phyloP scores from a whole-genome alignment of 2,329 filamentous ascomycete genomes.

The Penicillium sclerotiorum region DNA sequence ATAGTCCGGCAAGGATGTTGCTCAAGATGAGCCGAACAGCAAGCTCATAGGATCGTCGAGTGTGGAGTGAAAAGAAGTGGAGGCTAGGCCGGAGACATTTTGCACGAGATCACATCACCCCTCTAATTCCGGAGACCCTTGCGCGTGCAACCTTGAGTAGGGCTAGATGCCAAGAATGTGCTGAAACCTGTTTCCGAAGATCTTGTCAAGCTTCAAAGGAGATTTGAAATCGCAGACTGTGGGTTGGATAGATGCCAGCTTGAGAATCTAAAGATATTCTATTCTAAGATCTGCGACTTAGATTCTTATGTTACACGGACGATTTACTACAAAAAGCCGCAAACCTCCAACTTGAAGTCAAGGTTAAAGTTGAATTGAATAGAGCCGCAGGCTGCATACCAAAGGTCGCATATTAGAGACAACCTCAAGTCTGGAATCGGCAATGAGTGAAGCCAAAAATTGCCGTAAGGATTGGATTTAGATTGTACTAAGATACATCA shows the following conservation, averaged over 20 bases:
- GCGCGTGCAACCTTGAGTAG: not conserved
- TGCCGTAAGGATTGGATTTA: constrained; percentile 5
- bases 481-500: not conserved
- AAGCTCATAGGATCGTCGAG: not conserved
- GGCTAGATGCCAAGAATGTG: too few relatives aligned
- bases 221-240: too few relatives aligned
- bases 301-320: too few relatives aligned
- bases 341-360: too few relatives aligned
- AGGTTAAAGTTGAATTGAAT: not conserved
- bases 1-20: constrained; percentile 6
- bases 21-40: constrained; percentile 7
- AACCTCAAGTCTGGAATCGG: too few relatives aligned
- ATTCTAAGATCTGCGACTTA: too few relatives aligned
- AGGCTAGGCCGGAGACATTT: not conserved
- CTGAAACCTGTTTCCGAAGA: too few relatives aligned
- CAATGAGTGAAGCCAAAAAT: constrained; percentile 2
- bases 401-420: too few relatives aligned
- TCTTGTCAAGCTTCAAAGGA: too few relatives aligned
- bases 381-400: not conserved
- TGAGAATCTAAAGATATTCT: too few relatives aligned
- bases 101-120: not conserved
- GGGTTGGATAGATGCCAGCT: too few relatives aligned
- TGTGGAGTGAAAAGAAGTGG: constrained; percentile 8
- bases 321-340: too few relatives aligned
- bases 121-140: not conserved